These are phyloP conservation scores for Naganishia albida DNA, from an alignment of 1,284 basidiomycete species.

Conservation along the genomic window DNA sequence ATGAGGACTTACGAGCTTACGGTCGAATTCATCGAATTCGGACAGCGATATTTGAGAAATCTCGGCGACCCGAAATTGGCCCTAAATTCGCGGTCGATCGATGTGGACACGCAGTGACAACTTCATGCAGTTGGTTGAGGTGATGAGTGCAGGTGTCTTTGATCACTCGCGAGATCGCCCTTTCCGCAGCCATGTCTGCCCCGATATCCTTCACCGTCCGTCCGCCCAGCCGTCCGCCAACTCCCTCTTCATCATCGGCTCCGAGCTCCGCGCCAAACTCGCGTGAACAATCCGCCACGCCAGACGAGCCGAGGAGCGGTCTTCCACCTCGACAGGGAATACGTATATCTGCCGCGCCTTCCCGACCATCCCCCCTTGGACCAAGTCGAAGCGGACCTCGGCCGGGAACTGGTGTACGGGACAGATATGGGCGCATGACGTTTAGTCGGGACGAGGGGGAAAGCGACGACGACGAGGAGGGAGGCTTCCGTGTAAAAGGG, in stretches of 20 bases:
- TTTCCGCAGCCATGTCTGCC: background rate
- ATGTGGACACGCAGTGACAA: no score
- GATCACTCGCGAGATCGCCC: no score
- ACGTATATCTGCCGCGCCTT: constrained; percentile 28
- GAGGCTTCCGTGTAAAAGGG: constrained; percentile 16
- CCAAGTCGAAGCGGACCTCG: background rate
- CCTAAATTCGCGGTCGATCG: background rate
- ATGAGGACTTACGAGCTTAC: no score
- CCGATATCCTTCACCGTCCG: constrained; percentile 7
- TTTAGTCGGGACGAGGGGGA: constrained; percentile 41
- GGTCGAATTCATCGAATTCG: no score
- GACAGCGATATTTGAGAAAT: background rate
- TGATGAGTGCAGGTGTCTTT: no score
- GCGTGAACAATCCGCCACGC: constrained; percentile 12
- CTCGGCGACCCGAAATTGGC: background rate
- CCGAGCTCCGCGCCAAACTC: background rate
- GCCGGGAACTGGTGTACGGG: constrained; percentile 7
- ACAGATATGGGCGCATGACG: constrained; percentile 38
- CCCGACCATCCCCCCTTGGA: constrained; percentile 30
- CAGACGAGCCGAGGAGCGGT: constrained; percentile 5
- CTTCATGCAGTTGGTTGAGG: no score
- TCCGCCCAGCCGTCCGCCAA: constrained; percentile 1
- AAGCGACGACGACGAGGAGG: constrained; percentile 47
- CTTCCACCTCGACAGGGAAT: constrained; percentile 9
- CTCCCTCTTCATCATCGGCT: constrained; percentile 1